Percentiles rank a stretch among this genome's conserved stretches.
phyloP scores from a whole-genome alignment of 2,329 filamentous ascomycete genomes.

The Dendryphion nanum region DNA sequence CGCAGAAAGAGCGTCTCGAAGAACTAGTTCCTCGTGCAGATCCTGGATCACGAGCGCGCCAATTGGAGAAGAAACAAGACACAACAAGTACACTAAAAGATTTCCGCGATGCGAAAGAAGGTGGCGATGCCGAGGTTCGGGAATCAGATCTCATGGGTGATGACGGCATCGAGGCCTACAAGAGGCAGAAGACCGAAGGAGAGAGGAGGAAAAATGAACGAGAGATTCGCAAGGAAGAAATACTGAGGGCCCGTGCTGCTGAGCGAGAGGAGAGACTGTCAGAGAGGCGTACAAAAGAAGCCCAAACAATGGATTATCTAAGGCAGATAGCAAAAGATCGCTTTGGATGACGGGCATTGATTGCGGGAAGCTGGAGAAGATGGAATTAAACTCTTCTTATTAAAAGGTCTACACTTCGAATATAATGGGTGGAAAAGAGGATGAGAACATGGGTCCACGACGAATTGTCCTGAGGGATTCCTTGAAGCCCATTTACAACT shows the following conservation, averaged over 20 bases:
- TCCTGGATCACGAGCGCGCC: conserved; percentile 76
- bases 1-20: conserved; percentile 72
- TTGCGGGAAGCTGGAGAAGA: background rate
- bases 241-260: conserved; percentile 68
- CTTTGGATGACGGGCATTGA: conserved; percentile 43
- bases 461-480: no score
- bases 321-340: conserved; percentile 74
- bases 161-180: conserved; percentile 64
- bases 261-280: conserved; percentile 77
- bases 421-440: no score
- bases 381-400: background rate
- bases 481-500: no score
- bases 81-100: conserved; percentile 69
- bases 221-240: conserved; percentile 79
- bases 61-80: conserved; percentile 80
- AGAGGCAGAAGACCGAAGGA: conserved; percentile 62
- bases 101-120: conserved; percentile 66
- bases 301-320: conserved; percentile 79
- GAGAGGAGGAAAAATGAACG: conserved; percentile 77
- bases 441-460: no score
- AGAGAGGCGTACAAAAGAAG: conserved; percentile 73
- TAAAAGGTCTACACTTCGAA: background rate
- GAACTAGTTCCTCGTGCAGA: conserved; percentile 82
- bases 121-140: conserved; percentile 62
- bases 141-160: conserved; percentile 79